Evolutionary conservation across 208 protist genomes (phyloP).

Genomic region (Acanthamoeba healyi): DNA sequence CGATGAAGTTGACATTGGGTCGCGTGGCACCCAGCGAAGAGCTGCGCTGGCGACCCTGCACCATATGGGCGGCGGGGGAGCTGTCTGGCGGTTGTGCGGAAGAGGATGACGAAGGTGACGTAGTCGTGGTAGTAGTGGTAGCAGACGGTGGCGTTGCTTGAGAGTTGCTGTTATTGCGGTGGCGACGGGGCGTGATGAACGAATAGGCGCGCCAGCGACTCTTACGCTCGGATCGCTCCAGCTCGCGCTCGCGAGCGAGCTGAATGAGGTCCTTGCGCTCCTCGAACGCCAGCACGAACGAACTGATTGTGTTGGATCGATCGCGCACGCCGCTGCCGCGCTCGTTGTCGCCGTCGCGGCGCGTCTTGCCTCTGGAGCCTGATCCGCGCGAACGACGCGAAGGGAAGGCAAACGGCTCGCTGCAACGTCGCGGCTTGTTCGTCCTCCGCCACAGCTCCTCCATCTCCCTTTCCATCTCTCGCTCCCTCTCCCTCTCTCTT

Average conservation of each 20-base stretch:
- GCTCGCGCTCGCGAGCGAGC: slow-evolving; percentile 7
- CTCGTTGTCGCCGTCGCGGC: neutral
- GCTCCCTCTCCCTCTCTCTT: neutral
- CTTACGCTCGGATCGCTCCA: neutral
- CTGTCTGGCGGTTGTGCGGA: neutral
- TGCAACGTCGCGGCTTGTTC: neutral
- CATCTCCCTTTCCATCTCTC: neutral
- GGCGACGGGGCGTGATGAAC: slow-evolving; percentile 6
- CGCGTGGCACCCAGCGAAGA: neutral
- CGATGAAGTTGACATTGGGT: neutral
- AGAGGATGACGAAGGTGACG: neutral
- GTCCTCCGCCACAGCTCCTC: neutral
- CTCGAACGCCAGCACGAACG: slow-evolving; percentile 58
- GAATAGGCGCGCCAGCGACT: slow-evolving; percentile 14
- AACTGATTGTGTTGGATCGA: neutral
- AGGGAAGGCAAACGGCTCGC: neutral
- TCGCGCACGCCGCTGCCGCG: neutral
- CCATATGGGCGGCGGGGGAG: neutral
- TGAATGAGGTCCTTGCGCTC: slow-evolving; percentile 41
- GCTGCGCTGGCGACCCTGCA: slow-evolving; percentile 33
- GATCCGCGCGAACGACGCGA: neutral
- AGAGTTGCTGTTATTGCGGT: neutral
- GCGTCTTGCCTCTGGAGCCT: neutral
- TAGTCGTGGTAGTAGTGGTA: too few species aligned
- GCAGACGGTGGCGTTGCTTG: neutral